phyloP scores from a whole-genome alignment of 1,139 yeast genomes.

The Scheffersomyces titani region DNA sequence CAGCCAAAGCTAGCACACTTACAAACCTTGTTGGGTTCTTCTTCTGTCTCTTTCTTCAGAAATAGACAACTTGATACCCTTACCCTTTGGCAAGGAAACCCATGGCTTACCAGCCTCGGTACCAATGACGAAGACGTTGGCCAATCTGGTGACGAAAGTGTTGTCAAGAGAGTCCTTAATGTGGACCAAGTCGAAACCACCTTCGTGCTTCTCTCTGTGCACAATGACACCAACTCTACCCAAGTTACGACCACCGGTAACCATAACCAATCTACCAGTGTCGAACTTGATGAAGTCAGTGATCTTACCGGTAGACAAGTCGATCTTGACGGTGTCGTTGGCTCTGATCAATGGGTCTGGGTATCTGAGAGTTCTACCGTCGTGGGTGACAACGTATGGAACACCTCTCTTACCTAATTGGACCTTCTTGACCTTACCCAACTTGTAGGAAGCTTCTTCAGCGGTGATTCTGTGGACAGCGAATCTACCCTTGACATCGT shows the following conservation, averaged over 20 bases:
- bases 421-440: slow-evolving; percentile 96
- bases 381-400: slow-evolving; percentile 98
- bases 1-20: slow-evolving; percentile 14
- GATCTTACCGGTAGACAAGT: slow-evolving; percentile 93
- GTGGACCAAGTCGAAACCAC: slow-evolving; percentile 99
- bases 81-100: slow-evolving; percentile 99
- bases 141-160: slow-evolving; percentile 97
- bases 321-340: slow-evolving; percentile 96
- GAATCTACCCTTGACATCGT: slow-evolving; percentile 98
- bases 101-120: slow-evolving; percentile 92
- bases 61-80: slow-evolving; percentile 97
- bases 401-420: slow-evolving; percentile 98
- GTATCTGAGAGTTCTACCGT: slow-evolving; percentile 99
- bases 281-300: slow-evolving; percentile 91
- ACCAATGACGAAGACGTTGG: slow-evolving; percentile 97
- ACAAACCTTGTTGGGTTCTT: slow-evolving; percentile 70
- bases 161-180: slow-evolving; percentile 96
- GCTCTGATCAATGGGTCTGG: slow-evolving; percentile 97
- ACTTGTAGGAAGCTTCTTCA: slow-evolving; percentile 97
- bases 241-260: slow-evolving; percentile 99
- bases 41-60: slow-evolving; percentile 99
- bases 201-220: slow-evolving; percentile 99
- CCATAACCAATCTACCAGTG: slow-evolving; percentile 94
- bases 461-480: slow-evolving; percentile 99
- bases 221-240: slow-evolving; percentile 98